phyloP scores from a whole-genome alignment of 2,329 filamentous ascomycete genomes.

The Talaromyces verruculosus region DNA sequence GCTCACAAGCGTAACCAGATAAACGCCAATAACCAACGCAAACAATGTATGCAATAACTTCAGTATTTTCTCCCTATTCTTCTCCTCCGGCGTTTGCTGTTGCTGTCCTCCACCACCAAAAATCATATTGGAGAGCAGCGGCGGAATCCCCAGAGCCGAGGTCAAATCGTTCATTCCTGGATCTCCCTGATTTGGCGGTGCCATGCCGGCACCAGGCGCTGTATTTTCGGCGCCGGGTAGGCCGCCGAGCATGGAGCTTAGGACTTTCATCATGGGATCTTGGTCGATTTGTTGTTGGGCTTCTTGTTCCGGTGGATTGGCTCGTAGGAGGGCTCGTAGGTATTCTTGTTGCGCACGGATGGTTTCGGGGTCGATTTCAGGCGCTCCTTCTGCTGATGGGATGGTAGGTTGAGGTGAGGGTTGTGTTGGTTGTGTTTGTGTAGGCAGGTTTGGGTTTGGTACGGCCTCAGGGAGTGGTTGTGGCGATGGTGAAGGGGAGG shows the following conservation, averaged over 20 bases:
- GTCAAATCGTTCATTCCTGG: slow-evolving; percentile 34
- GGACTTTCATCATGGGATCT: slow-evolving; percentile 40
- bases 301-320: slow-evolving; percentile 26
- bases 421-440: slow-evolving; percentile 29
- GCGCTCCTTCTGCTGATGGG: slow-evolving; percentile 23
- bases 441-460: slow-evolving; percentile 27
- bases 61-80: slow-evolving; percentile 49
- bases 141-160: slow-evolving; percentile 46
- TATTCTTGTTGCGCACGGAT: slow-evolving; percentile 30
- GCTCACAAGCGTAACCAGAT: slow-evolving; percentile 45
- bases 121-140: slow-evolving; percentile 41
- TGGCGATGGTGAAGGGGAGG: slow-evolving; percentile 8
- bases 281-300: slow-evolving; percentile 26
- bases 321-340: slow-evolving; percentile 28
- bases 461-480: slow-evolving; percentile 22
- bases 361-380: slow-evolving; percentile 33
- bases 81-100: slow-evolving; percentile 39
- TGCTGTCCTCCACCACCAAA: slow-evolving; percentile 38
- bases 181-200: slow-evolving; percentile 17
- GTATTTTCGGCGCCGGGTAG: slow-evolving; percentile 26
- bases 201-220: slow-evolving; percentile 20
- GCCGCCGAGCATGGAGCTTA: slow-evolving; percentile 39
- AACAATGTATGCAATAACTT: slow-evolving; percentile 60
- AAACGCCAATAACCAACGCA: slow-evolving; percentile 56
- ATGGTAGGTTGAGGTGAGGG: slow-evolving; percentile 17